A percentile compares a stretch with the other conserved stretches of the same genome.
phyloP scores from a whole-genome alignment of 2,329 filamentous ascomycete genomes.

The Chaetothyriales sp. region DNA sequence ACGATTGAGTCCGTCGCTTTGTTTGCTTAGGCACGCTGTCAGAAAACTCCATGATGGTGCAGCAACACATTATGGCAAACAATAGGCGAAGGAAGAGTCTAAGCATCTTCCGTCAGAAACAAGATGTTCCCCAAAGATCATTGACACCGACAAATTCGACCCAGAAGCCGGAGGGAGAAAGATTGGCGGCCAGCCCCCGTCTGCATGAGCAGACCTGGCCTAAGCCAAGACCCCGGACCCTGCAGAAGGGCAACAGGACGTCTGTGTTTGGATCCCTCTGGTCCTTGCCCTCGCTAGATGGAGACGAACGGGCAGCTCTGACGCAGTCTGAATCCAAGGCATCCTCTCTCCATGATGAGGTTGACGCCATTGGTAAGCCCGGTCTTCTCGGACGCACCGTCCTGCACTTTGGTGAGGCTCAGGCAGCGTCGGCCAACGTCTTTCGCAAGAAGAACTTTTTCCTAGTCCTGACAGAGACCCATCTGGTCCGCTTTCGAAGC shows the following conservation, averaged over 20 bases:
- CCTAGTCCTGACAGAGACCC: constrained; percentile 55
- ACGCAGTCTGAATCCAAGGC: constrained; percentile 38
- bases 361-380: constrained; percentile 25
- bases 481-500: constrained; percentile 55
- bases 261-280: constrained; percentile 48
- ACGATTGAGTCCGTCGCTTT: background rate
- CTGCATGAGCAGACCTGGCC: constrained; percentile 21
- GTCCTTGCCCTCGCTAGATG: constrained; percentile 38
- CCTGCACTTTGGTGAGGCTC: constrained; percentile 54
- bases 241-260: constrained; percentile 33
- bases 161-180: constrained; percentile 23
- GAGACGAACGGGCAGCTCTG: constrained; percentile 36
- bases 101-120: constrained; percentile 20
- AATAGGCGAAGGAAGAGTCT: constrained; percentile 24
- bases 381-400: constrained; percentile 35
- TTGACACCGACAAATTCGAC: constrained; percentile 9
- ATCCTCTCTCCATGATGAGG: constrained; percentile 35
- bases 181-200: constrained; percentile 20
- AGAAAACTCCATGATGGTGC: background rate
- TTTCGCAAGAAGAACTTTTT: constrained; percentile 62
- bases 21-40: background rate
- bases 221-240: constrained; percentile 27
- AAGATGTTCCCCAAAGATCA: constrained; percentile 5
- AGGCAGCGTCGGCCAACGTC: constrained; percentile 51
- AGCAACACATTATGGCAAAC: constrained; percentile 14